Evolutionary conservation across 2,329 filamentous ascomycete species (phyloP).

Genomic region (Colletotrichum eleusines): DNA sequence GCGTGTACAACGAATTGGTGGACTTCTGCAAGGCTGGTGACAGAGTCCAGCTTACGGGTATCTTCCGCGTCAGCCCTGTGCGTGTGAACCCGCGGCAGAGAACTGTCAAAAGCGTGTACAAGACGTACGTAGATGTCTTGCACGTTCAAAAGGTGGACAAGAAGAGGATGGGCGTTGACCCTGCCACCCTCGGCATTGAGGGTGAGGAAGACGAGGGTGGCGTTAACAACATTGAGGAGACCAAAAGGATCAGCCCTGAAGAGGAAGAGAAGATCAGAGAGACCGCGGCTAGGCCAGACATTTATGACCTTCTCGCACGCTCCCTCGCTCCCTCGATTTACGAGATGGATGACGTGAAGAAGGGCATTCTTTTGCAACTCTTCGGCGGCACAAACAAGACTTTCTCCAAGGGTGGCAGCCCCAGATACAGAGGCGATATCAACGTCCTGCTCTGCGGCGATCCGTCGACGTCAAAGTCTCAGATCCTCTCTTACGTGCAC

Average conservation of each 20-base stretch:
- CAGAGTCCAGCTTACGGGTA: slow-evolving; percentile 93
- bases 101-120: slow-evolving; percentile 94
- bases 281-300: slow-evolving; percentile 82
- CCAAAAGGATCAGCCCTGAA: slow-evolving; percentile 84
- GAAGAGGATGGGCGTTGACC: slow-evolving; percentile 91
- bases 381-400: slow-evolving; percentile 99
- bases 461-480: slow-evolving; percentile 95
- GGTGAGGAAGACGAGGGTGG: slow-evolving; percentile 74
- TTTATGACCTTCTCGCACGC: slow-evolving; percentile 92
- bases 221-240: slow-evolving; percentile 84
- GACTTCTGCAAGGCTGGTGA: slow-evolving; percentile 99
- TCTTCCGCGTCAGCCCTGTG: slow-evolving; percentile 95
- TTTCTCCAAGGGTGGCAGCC: slow-evolving; percentile 95
- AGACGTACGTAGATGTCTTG: slow-evolving; percentile 95
- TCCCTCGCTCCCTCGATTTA: slow-evolving; percentile 96
- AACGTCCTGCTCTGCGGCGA: slow-evolving; percentile 97
- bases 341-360: slow-evolving; percentile 99
- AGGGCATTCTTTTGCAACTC: slow-evolving; percentile 94
- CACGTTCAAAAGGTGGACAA: slow-evolving; percentile 98
- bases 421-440: slow-evolving; percentile 96
- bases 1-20: slow-evolving; percentile 95
- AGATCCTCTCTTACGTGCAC: slow-evolving; percentile 93
- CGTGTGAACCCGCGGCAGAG: slow-evolving; percentile 94
- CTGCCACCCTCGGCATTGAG: slow-evolving; percentile 86
- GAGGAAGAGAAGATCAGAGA: slow-evolving; percentile 90